A percentile compares a stretch with the other conserved stretches of the same genome.
phyloP scores from a whole-genome alignment of 176 grass and related monocot species.

The Tuctoria greenei region DNA sequence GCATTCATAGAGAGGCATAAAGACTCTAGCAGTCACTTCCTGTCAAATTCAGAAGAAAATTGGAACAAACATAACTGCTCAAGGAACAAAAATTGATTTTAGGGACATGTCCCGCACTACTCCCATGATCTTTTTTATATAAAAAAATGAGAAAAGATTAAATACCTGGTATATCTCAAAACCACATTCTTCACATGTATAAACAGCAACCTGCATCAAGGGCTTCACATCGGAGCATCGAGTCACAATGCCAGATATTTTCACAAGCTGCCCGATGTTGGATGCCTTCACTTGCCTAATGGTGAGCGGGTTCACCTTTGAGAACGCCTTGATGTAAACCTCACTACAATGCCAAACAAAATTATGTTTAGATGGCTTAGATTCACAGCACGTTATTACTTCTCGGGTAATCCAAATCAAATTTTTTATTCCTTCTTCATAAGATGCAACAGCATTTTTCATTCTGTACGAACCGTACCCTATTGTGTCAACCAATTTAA shows the following conservation, averaged over 20 bases:
- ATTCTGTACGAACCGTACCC: neutral
- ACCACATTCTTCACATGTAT: conserved; percentile 97
- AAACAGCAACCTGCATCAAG: conserved; percentile 98
- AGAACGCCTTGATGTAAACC: conserved; percentile 91
- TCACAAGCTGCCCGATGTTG: conserved; percentile 98
- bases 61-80: neutral
- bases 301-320: conserved; percentile 71
- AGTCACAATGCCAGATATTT: conserved; percentile 95
- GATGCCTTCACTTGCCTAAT: conserved; percentile 96
- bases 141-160: neutral
- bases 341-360: conserved; percentile 55
- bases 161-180: conserved; percentile 99
- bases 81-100: neutral
- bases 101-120: neutral
- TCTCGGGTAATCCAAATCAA: neutral
- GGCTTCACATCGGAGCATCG: conserved; percentile 98
- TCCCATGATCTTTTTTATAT: neutral
- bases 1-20: conserved; percentile 97
- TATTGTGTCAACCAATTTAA: neutral
- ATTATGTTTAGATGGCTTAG: conserved; percentile 5
- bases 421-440: neutral
- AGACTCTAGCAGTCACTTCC: conserved; percentile 97
- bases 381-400: neutral
- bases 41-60: conserved; percentile 45
- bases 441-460: neutral